Percentiles rank a stretch among this genome's conserved stretches.
These are phyloP conservation scores for Euphrasia confusa DNA, from an alignment of 257 asterid species.

Conservation along the genomic window DNA sequence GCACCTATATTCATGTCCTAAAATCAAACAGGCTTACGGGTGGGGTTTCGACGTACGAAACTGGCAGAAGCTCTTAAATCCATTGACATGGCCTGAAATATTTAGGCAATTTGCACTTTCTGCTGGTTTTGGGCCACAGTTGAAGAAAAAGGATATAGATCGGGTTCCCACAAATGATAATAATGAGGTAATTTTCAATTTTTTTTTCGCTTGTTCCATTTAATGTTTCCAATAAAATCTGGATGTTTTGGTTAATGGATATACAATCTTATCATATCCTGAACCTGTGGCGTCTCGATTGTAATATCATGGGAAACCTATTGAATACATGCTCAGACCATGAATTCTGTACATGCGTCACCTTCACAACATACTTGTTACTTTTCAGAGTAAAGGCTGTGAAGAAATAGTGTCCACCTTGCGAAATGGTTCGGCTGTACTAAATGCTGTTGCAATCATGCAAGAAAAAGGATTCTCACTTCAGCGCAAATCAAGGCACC, in stretches of 20 bases:
- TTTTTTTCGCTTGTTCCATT: background rate
- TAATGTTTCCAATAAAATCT: background rate
- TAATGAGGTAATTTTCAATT: conserved; percentile 52
- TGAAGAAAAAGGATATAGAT: conserved; percentile 67
- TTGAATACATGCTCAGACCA: background rate
- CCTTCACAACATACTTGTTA: conserved; percentile 19
- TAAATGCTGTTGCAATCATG: conserved; percentile 89
- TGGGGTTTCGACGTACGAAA: conserved; percentile 95
- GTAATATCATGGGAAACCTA: conserved; percentile 10
- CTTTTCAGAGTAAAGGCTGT: conserved; percentile 75
- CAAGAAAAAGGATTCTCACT: conserved; percentile 77
- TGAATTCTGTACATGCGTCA: conserved; percentile 19
- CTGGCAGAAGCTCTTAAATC: conserved; percentile 88
- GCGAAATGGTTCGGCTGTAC: conserved; percentile 91
- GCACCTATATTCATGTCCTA: conserved; percentile 24
- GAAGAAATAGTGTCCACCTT: conserved; percentile 81
- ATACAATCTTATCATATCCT: background rate
- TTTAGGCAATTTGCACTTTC: conserved; percentile 88
- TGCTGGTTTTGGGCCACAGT: conserved; percentile 91
- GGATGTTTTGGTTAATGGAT: conserved; percentile 8
- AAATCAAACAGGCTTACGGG: conserved; percentile 63
- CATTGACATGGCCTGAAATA: conserved; percentile 94
- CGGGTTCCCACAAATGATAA: conserved; percentile 45
- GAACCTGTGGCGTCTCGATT: background rate
- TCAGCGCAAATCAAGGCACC: conserved; percentile 89